Evolutionary conservation across 202 grass and related monocot species (phyloP), one percentile per base, ranked within the genome.

Genomic region (Digitaria exilis): DNA sequence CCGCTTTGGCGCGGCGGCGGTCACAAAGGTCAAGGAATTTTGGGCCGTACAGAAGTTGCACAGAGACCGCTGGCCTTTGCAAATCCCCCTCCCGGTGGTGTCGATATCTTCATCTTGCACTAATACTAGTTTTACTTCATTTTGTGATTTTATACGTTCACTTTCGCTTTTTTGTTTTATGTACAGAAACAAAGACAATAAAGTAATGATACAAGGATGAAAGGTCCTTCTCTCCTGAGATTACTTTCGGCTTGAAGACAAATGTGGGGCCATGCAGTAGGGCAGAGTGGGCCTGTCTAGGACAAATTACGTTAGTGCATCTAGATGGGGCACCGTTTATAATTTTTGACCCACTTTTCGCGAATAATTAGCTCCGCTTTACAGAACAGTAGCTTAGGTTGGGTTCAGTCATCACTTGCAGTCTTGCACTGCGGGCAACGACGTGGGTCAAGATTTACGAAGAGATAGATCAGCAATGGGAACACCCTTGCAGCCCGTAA

Each of bases 241-340:
- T 80, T 16, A 49, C 13, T 55, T 71, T 73, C 37, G 73, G 46
- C 31, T 59, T 60, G 9, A 32, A 15, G 65, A 86, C 83, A 89
- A 21, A 82, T 55, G 15, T 70, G 71, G 67, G 28, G 24, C 70
- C 41, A 44, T 37, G 21, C 32, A 32, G n/a, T n/a, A n/a, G 30
- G 45, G 9, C 7, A 28, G 12, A 13, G 8, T 52, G 69, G 60
- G 61, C 42, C 84, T 15, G 46, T 63, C 25, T 7, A 4, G 25
- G 21, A 21, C 46, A 28, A 22, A 55, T 52, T 18, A 31, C 32
- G 32, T 56, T 42, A 37, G 57, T 49, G 42, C 54, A 62, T 26
- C 10, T 46, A 34, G 25, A 49, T n/a, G n/a, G 25, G 55, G 31
- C 50, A 11, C 25, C 60, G 11, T 26, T 66, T 26, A 71, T 48